These are phyloP conservation scores for Nicotiana tabacum DNA, from an alignment of 257 asterid species.

Conservation along the genomic window DNA sequence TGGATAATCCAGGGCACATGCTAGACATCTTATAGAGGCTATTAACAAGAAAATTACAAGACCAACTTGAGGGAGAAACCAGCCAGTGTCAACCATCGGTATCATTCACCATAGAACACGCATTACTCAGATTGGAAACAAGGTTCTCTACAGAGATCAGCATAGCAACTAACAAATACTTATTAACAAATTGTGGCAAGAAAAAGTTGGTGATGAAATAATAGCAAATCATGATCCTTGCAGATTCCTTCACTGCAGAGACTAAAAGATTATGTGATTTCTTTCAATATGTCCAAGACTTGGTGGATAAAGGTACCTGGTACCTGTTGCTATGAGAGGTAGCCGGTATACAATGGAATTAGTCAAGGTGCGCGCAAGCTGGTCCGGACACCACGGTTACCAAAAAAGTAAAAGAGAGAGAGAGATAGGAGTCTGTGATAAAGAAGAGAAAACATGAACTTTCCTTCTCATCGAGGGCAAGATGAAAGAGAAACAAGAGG, in stretches of 20 bases:
- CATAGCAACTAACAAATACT: background rate
- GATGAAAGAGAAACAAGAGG: background rate
- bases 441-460: background rate
- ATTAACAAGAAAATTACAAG: background rate
- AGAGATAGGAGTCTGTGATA: background rate
- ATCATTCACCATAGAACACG: background rate
- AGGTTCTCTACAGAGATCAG: background rate
- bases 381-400: no score
- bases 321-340: no score
- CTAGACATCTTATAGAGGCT: background rate
- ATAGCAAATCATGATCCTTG: background rate
- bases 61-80: background rate
- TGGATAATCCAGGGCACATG: background rate
- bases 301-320: no score
- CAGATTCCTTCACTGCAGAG: background rate
- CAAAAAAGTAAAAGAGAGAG: background rate
- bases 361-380: no score
- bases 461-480: background rate
- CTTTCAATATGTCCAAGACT: no score
- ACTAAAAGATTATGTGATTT: no score
- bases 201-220: background rate
- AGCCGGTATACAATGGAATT: no score
- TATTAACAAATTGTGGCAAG: background rate
- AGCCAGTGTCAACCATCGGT: background rate
- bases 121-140: background rate